Base-by-base conservation (phyloP, 306 rosid species). In the Castanea crenata region DNA sequence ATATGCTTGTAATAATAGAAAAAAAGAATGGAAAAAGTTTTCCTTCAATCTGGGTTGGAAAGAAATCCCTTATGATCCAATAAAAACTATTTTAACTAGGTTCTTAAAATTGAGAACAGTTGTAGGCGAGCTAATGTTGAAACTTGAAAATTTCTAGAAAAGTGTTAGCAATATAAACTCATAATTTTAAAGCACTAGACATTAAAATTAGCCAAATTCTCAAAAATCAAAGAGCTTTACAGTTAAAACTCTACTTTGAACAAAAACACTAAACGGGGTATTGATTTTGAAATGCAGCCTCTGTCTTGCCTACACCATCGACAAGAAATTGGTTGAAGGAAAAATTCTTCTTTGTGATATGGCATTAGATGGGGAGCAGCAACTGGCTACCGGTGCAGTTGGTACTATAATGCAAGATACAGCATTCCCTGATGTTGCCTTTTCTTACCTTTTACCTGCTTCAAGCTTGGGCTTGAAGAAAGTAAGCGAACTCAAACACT, bases 281-380 rank as follows among this genome's bases (percentile, higher is more conserved):
- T 38, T 38, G 44, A 27, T 5, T 49, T 73, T 73, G 44, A 21
- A 32, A 65, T 31, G 21, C 68, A 87, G 86, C 27, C 56, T 4
- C 1, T 89, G 91, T 55, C 0, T 0, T 0, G 1, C 5, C 35
- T 21, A 55, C 25, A 3, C 88, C 5, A 34, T 91, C 54, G 84
- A 87, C 31, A 2, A 38, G 19, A 56, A 79, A 0, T 41, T 49
- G 70, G 81, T 82, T 0, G 25, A 73, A 23, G 86, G 86, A 5
- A 88, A 84, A 79, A 88, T 86, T 73, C 77, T 88, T 57, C 51
- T 86, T 0, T 86, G 89, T 10, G 89, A 88, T 0, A 38, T 2
- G 35, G 16, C 9, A 0, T 3, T 0, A 27, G 0, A 0, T 3
- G 85, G 74, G 34, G 11, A 2, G 44, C 72, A 68, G 18, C 19